Base-by-base conservation (phyloP, 192 early-diverging fungal genomes). In the Coemansia sp. region DNA sequence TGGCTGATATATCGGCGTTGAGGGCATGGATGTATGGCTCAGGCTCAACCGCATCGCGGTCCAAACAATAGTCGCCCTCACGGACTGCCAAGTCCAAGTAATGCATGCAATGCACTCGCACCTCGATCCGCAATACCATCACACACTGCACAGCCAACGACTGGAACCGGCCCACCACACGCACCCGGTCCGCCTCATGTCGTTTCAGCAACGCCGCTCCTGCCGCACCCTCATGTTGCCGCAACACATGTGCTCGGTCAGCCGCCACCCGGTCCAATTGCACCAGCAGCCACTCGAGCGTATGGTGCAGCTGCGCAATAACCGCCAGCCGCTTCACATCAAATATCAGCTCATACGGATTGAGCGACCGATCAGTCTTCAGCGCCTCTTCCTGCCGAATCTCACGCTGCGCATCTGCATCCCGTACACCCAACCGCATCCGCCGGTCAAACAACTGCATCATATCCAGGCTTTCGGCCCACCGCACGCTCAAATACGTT, bases 21-120 rank as follows among this genome's bases (percentile, higher is more conserved):
- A 96, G 85, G 19, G 84, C 69, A 58, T 89, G 85, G 32, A 97
- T 87, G 76, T 94, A 96, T 37, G 88, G 88, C 67, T 97, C 95
- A 2, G 94, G 94, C 57, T 96, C 95, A 25, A 71, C 72, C 2
- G 89, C 76, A 35, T 92, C 89, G 48, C 86, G 86, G n/a, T 91
- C 89, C 29, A 95, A 71, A 37, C 75, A 64, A 64, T 94, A 96
- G 67, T 85, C 88, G 49, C 95, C 95, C 83, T 97, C 95, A 22
- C 94, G 87, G 43, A 90, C 90, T 6, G 92, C 93, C 78, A 96
- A 82, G 60, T 97, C 94, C 41, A 96, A 73, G 60, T 90, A 95
- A 62, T 91, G 92, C 67, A 94, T 86, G 47, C 90, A 84, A 74
- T 94, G 94, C 47, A 90, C 89, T 17, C 93, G 85, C 21, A 92